Base-by-base conservation (phyloP, 768 basidiomycete genomes). In the Cyclocybe cylindracea region DNA sequence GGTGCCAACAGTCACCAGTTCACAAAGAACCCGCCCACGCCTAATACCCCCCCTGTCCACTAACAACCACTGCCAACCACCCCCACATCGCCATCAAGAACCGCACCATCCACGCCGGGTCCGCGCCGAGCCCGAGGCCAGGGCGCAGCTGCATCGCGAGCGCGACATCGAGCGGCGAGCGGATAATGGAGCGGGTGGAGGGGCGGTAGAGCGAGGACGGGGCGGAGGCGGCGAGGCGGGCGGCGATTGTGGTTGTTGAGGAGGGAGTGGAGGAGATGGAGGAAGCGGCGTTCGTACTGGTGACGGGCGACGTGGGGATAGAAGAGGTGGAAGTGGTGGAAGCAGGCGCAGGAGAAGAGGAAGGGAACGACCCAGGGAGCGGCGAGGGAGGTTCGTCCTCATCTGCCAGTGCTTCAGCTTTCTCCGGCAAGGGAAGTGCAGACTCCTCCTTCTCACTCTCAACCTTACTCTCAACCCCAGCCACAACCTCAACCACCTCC, bases 71-170 rank as follows among this genome's bases (percentile, higher is more conserved):
- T 38, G 84, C 78, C 56, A 90, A 75, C 88, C 88, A 90, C 18
- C 87, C 88, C 65, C 87, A 89, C 67, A 89, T 78, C 31, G 83
- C 75, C 87, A 91, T 89, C 68, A 90, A 66, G 64, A 88, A 90
- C 53, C 87, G 72, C 44, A 90, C 85, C 75, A 89, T 80, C 86
- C 86, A 90, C 35, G 87, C 87, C 5, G 86, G 78, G 60, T 90
- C 88, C 9, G 87, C 84, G 37, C 86, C 84, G 9, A 78, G 66
- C 35, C 87, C 87, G 16, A 89, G 68, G 1, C 87, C 86, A 5
- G 86, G 87, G 31, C 86, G 78, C 43, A 89, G 76, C 66, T 90
- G 88, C 86, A 90, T 85, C 39, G 86, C 86, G 5, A 91, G 78
- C 13, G 86, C 88, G 41, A 87, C 76, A 60, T 90, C 88, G 36